Conservation (phyloP, 306 rosid genomes). For the Malus orientalis region DNA sequence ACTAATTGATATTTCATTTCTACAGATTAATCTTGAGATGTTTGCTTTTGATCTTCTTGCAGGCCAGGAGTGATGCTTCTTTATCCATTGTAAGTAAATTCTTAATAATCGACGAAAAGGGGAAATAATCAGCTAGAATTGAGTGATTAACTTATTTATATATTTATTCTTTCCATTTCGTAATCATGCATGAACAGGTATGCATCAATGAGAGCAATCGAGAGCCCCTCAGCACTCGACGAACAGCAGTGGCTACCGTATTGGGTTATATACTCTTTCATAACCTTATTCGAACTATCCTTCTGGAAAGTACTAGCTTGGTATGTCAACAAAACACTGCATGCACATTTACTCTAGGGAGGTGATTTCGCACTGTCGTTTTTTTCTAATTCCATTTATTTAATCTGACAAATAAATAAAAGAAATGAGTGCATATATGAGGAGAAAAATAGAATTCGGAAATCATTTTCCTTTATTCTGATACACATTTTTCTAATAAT, state of each 20-base stretch:
- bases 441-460: neutral
- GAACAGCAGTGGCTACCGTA: constrained; percentile 95
- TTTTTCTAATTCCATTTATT: too few relatives aligned
- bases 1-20: neutral
- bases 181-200: constrained; percentile 36
- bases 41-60: constrained; percentile 10
- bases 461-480: neutral
- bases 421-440: too few relatives aligned
- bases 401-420: too few relatives aligned
- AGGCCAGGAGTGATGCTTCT: constrained; percentile 92
- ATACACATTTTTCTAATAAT: neutral
- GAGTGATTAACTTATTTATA: neutral
- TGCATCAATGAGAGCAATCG: constrained; percentile 82
- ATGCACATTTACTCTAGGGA: neutral
- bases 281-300: constrained; percentile 73
- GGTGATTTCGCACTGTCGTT: neutral
- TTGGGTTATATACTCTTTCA: constrained; percentile 78
- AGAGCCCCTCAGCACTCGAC: constrained; percentile 79
- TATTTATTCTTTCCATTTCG: neutral
- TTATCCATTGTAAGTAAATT: constrained; percentile 75
- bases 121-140: neutral
- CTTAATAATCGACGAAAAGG: neutral
- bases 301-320: constrained; percentile 55
- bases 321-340: constrained; percentile 18
- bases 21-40: neutral